These are phyloP conservation scores for Tephrocybe sp. DNA, from an alignment of 768 basidiomycete genomes.

Conservation along the genomic window DNA sequence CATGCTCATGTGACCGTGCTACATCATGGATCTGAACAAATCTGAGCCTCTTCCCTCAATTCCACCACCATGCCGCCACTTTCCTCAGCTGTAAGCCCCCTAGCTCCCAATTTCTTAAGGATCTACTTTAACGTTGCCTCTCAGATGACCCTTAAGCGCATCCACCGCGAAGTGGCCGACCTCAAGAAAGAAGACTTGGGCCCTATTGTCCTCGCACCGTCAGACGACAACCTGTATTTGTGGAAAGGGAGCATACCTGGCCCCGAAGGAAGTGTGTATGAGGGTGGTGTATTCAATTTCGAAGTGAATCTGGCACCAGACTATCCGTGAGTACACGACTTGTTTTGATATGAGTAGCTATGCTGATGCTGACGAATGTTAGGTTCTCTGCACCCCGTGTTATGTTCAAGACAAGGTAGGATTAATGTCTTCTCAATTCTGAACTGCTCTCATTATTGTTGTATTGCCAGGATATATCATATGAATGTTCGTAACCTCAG, in stretches of 20 bases:
- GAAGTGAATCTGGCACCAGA: slow-evolving; percentile 65
- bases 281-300: slow-evolving; percentile 72
- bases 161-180: slow-evolving; percentile 79
- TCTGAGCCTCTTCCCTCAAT: background rate
- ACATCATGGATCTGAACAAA: too few relatives aligned
- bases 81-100: slow-evolving; percentile 21
- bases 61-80: slow-evolving; percentile 24
- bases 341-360: slow-evolving; percentile 3
- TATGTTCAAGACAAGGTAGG: slow-evolving; percentile 70
- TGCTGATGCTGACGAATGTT: slow-evolving; percentile 2
- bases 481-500: slow-evolving; percentile 57
- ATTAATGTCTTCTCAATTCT: background rate
- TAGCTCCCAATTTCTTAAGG: background rate
- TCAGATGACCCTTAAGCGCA: slow-evolving; percentile 72
- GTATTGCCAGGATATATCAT: slow-evolving; percentile 67
- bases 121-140: background rate
- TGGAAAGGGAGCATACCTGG: slow-evolving; percentile 83
- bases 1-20: too few relatives aligned
- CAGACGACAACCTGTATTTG: slow-evolving; percentile 59
- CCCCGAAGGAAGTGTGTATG: slow-evolving; percentile 79
- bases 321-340: slow-evolving; percentile 65
- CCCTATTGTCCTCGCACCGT: slow-evolving; percentile 62
- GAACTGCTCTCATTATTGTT: background rate
- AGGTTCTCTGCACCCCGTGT: slow-evolving; percentile 82
- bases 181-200: slow-evolving; percentile 83